phyloP scores from a whole-genome alignment of 2,329 filamentous ascomycete genomes.

The Alternaria sp. region DNA sequence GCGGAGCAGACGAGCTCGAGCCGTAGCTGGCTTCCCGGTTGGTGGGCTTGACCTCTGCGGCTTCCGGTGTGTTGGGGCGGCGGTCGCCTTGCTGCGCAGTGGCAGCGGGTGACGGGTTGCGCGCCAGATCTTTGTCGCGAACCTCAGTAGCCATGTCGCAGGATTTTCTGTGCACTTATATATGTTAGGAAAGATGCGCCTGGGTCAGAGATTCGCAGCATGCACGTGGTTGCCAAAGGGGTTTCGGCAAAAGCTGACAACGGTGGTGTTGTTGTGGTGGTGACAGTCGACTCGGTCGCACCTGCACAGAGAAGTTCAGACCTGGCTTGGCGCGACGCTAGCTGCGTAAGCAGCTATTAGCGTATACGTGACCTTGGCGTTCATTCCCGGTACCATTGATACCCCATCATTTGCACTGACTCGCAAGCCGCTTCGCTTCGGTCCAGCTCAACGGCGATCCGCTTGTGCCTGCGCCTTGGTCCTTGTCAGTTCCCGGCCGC shows the following conservation, averaged over 20 bases:
- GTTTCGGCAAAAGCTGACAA: conserved; percentile 14
- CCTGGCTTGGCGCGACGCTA: conserved; percentile 6
- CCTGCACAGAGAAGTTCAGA: conserved; percentile 7
- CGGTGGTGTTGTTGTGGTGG: conserved; percentile 1
- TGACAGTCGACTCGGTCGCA: conserved; percentile 9
- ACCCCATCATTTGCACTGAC: conserved; percentile 20
- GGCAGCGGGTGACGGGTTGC: conserved; percentile 23
- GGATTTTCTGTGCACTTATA: conserved; percentile 19
- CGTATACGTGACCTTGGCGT: conserved; percentile 9
- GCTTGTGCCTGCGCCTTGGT: conserved; percentile 21
- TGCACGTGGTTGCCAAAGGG: conserved; percentile 27
- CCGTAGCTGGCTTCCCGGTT: conserved; percentile 22
- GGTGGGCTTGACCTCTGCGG: conserved; percentile 13
- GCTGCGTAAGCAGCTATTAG: conserved; percentile 10
- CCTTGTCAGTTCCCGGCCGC: conserved; percentile 20
- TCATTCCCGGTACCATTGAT: conserved; percentile 4
- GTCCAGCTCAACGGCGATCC: conserved; percentile 26
- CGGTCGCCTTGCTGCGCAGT: conserved; percentile 17
- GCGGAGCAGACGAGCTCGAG: conserved; percentile 27
- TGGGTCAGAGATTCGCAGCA: conserved; percentile 23
- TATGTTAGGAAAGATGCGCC: conserved; percentile 28
- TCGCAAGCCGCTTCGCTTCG: conserved; percentile 26
- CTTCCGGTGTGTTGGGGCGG: conserved; percentile 16
- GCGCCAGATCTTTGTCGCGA: conserved; percentile 20
- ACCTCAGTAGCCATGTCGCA: conserved; percentile 25